Evolutionary conservation across 352 stramenopile genomes (phyloP).

Genomic region (Pythium dissimile): DNA sequence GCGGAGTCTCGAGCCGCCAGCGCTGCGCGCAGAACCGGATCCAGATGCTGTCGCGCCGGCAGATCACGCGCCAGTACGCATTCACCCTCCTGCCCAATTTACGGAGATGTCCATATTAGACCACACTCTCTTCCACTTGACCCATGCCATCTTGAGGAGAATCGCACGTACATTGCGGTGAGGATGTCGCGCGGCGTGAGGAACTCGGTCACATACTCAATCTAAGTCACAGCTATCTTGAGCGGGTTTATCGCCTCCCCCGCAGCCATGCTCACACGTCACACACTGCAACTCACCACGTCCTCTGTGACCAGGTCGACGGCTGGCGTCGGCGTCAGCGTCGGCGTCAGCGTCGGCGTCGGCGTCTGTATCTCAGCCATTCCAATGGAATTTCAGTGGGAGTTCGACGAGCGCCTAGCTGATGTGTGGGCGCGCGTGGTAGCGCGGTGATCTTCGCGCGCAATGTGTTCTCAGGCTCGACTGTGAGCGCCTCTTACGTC

Average conservation of each 20-base stretch:
- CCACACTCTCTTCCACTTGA: not conserved
- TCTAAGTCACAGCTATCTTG: constrained; percentile 26
- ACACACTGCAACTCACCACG: constrained; percentile 35
- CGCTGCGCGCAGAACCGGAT: constrained; percentile 38
- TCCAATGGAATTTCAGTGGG: not conserved
- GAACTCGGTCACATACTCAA: constrained; percentile 51
- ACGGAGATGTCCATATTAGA: no score
- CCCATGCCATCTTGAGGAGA: not conserved
- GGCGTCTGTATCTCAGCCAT: not conserved
- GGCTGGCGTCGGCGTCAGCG: not conserved
- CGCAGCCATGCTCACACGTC: constrained; percentile 20
- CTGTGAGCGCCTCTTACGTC: not conserved
- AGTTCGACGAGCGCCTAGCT: not conserved
- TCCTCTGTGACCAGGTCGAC: constrained; percentile 33
- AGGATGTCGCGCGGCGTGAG: constrained; percentile 48
- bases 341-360: not conserved
- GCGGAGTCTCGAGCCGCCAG: constrained; percentile 45
- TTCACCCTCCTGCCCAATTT: constrained; percentile 57
- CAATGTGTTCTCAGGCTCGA: not conserved
- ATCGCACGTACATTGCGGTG: constrained; percentile 35
- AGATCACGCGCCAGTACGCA: constrained; percentile 45
- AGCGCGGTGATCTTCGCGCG: no score
- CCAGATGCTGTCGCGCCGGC: constrained; percentile 51
- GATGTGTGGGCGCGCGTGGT: no score
- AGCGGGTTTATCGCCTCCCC: not conserved